Conservation (phyloP, 108 stramenopile genomes). For the Pseudonitzschia delicatissima region DNA sequence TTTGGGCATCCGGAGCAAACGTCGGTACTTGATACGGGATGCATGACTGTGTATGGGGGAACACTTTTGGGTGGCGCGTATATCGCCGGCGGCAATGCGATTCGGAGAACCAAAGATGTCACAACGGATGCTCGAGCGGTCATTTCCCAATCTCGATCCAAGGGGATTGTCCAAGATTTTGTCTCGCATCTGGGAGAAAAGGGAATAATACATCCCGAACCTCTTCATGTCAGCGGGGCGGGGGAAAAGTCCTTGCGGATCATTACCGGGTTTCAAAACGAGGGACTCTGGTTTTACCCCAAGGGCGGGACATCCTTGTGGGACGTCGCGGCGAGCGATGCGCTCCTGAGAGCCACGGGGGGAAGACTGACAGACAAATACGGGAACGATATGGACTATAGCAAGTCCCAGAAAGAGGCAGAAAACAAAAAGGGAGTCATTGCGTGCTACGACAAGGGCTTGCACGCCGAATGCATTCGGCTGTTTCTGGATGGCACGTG, state of each 20-base stretch:
- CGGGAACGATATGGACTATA: slow-evolving; percentile 56
- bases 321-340: slow-evolving; percentile 69
- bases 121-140: slow-evolving; percentile 31
- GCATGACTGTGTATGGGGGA: slow-evolving; percentile 57
- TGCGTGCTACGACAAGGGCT: slow-evolving; percentile 39
- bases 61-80: slow-evolving; percentile 43
- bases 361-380: slow-evolving; percentile 52
- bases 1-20: slow-evolving; percentile 42
- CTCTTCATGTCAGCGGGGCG: slow-evolving; percentile 44
- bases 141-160: slow-evolving; percentile 47
- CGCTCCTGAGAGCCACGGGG: slow-evolving; percentile 47
- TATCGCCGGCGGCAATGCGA: slow-evolving; percentile 33
- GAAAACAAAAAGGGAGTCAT: slow-evolving; percentile 54
- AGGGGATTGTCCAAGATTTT: slow-evolving; percentile 48
- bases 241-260: slow-evolving; percentile 57
- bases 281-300: slow-evolving; percentile 65
- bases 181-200: slow-evolving; percentile 36
- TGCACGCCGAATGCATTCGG: slow-evolving; percentile 47
- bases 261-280: slow-evolving; percentile 36
- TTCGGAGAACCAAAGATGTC: neutral
- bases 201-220: slow-evolving; percentile 44
- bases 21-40: slow-evolving; percentile 42
- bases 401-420: slow-evolving; percentile 40
- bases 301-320: slow-evolving; percentile 60
- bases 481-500: slow-evolving; percentile 45